Evolutionary conservation across 768 basidiomycete genomes (phyloP), one percentile per base, ranked within the genome.

Genomic region (Artomyces pyxidatus): DNA sequence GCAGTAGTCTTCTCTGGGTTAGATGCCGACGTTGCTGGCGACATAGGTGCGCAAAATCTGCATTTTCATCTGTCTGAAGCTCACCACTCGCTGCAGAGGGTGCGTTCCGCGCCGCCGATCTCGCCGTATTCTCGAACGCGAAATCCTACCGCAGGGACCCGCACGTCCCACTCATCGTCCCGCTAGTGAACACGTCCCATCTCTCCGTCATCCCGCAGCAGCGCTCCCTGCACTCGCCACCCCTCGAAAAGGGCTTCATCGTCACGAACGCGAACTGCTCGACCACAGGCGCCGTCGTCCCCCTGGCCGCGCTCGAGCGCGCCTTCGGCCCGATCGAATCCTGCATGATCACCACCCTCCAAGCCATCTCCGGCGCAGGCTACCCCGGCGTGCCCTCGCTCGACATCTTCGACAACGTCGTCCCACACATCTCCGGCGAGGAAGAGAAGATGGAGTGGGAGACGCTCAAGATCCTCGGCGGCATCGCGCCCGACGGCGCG

Each of bases 401-500:
- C 48, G 96, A 98, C 66, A 89, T 97, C 64, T 59, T 96, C 55
- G 96, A 98, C 70, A 98, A 98, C 70, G 75, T 99, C 63, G 84
- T 99, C 1, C 95, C 95, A 4, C 83, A 88, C 67, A 98, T 99
- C 65, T 68, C 78, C 14, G 91, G 94, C 42, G 95, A 97, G 62
- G 88, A 92, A 59, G 96, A 98, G 63, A 99, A 98, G 65, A 92
- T 98, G 56, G 95, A 99, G 65, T 99, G 95, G 95, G 95, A 99
- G 70, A 85, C 90, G 5, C 77, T 88, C 59, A 99, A 98, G 72
- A 99, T 99, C 59, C 81, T 99, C 17, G 95, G 95, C 21, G 90
- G 85, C 3, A 59, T 97, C 49, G 59, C 71, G 22, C 72, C 73
- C 43, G 80, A 83, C 48, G 69, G 74, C 27, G 77, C 77, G 10